Evolutionary conservation across 2,329 filamentous ascomycete species (phyloP), one percentile per base, ranked within the genome.

Genomic region (Elsinoe ampelina): DNA sequence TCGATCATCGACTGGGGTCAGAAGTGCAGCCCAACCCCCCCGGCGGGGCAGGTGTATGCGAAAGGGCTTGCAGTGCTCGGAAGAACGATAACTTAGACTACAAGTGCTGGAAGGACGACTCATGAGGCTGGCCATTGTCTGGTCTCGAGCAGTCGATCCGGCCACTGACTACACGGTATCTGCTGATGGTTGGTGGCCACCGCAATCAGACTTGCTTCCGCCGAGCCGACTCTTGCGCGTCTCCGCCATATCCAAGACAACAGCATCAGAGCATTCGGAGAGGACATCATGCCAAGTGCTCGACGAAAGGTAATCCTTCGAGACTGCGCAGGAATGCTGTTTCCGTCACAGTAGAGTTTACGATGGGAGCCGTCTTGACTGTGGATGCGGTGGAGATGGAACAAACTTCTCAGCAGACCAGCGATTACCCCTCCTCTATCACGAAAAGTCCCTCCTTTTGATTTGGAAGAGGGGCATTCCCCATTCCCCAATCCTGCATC

Each of bases 1-100:
- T 38, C 48, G 48, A 52, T 52, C 48, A 39, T 39, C 48, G 48
- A 39, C 48, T 19, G 22, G 48, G 48, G 22, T 52, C 15, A 36
- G 32, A 15, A 45, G 26, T 50, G 45, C 45, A 35, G 32, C 13
- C 19, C 19, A 35, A 15, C 12, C 26, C 32, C 15, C 32, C 26
- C 17, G 11, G 48, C 15, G 32, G 34, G 48, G 34, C 32, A 52
- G 15, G 11, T 35, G 13, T 17, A 52, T 22, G 48, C 32, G 34
- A 19, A 17, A 19, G 41, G 20, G 41, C 41, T 45, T 15, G 48
- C 10, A 7, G 48, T 36, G 34, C 15, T 6, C 32, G 38, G 11
- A 39, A 19, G 3, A 26, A 22, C 11, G 34, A 52, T 52, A n/a
- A n/a, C n/a, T n/a, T n/a, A 52, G 12, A 52, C 39, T 52, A 34